Percentiles rank a stretch among this genome's conserved stretches.
Conservation (phyloP, 257 asterid species). For the Paraleonurus japonicus region DNA sequence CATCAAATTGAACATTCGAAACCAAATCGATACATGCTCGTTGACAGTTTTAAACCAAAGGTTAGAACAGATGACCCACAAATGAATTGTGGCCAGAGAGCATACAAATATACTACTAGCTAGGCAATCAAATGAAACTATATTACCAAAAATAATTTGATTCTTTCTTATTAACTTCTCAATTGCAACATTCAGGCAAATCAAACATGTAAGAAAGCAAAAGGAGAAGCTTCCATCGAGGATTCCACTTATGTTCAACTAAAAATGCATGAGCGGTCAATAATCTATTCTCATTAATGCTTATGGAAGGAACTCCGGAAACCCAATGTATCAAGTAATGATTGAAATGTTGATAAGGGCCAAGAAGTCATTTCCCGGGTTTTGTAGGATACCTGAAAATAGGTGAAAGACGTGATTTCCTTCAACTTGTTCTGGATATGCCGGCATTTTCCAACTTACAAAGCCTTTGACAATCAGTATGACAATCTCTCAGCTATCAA, state of each 20-base stretch:
- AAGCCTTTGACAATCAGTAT: conserved; percentile 7
- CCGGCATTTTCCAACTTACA: conserved; percentile 12
- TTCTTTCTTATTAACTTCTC: neutral
- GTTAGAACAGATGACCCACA: neutral
- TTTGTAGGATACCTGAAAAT: conserved; percentile 24
- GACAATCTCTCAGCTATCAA: conserved; percentile 4
- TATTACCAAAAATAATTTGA: neutral
- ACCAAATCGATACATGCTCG: neutral
- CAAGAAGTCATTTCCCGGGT: neutral
- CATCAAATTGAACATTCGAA: neutral
- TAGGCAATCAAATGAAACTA: neutral
- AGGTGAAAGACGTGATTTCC: conserved; percentile 15
- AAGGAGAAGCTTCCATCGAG: neutral
- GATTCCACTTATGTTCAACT: conserved; percentile 1
- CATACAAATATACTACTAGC: neutral
- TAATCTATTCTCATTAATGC: conserved; percentile 1
- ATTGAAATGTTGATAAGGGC: neutral
- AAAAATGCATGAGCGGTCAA: neutral
- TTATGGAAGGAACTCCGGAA: conserved; percentile 12
- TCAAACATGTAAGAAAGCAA: neutral
- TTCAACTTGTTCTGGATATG: neutral
- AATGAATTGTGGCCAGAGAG: neutral
- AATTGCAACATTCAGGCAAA: conserved; percentile 2
- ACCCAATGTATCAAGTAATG: conserved; percentile 9
- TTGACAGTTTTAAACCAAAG: neutral